These are phyloP conservation scores for Vaccinium darrowii DNA, from an alignment of 148 eudicot species.

Conservation along the genomic window DNA sequence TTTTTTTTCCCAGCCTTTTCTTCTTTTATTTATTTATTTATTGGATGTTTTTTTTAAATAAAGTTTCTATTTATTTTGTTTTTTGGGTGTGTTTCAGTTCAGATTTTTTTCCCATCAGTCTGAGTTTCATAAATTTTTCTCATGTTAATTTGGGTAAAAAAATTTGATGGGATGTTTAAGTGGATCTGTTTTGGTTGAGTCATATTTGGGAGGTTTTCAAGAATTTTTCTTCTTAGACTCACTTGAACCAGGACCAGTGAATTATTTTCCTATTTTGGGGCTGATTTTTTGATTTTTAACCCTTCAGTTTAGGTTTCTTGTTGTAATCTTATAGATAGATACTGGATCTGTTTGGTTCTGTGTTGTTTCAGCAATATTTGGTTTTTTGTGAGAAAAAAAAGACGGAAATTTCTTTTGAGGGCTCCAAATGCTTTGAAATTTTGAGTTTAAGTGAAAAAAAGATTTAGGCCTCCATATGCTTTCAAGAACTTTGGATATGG, in stretches of 20 bases:
- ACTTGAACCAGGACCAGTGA: background rate
- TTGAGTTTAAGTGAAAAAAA: no score
- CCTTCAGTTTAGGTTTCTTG: background rate
- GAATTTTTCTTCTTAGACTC: background rate
- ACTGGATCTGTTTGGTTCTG: background rate
- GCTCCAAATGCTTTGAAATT: no score
- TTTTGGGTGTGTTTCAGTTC: background rate
- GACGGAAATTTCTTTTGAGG: no score
- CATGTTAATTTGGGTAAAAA: background rate
- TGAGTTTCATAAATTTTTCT: background rate
- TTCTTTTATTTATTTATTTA: background rate
- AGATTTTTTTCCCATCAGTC: background rate
- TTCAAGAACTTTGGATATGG: no score
- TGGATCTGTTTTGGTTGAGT: background rate
- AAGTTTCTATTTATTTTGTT: background rate
- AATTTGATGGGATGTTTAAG: background rate
- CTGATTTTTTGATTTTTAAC: background rate
- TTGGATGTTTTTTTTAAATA: no score
- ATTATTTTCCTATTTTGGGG: background rate
- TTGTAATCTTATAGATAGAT: background rate
- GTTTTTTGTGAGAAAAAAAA: background rate
- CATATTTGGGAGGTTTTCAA: background rate
- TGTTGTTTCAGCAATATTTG: background rate
- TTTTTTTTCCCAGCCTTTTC: background rate
- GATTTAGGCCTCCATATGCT: no score